phyloP scores from a whole-genome alignment of 768 basidiomycete species.

The Lentinus brumalis region DNA sequence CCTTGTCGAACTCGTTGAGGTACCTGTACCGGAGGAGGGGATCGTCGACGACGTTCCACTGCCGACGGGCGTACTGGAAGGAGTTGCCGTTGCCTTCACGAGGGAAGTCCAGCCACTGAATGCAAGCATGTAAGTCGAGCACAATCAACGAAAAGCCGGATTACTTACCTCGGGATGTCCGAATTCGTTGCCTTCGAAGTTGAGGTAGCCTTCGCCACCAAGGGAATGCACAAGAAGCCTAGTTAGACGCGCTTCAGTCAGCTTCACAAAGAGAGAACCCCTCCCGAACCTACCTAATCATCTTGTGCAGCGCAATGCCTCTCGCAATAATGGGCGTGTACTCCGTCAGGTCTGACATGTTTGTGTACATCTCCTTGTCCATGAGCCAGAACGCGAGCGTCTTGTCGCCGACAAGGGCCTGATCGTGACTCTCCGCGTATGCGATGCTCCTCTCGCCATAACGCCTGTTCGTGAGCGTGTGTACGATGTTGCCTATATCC shows the following conservation, averaged over 20 bases:
- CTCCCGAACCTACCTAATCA: constrained; percentile 74
- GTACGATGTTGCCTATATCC: constrained; percentile 84
- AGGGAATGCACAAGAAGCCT: constrained; percentile 90
- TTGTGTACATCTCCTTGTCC: constrained; percentile 99
- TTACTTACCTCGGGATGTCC: constrained; percentile 88
- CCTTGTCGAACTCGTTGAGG: constrained; percentile 89
- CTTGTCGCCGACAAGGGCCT: constrained; percentile 98
- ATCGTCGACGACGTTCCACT: constrained; percentile 96
- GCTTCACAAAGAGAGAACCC: neutral
- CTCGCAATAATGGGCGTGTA: constrained; percentile 86
- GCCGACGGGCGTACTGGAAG: constrained; percentile 95
- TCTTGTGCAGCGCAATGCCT: constrained; percentile 92
- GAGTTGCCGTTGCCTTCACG: constrained; percentile 94
- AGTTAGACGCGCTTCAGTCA: neutral
- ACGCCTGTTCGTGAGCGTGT: constrained; percentile 88
- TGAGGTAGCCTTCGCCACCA: constrained; percentile 96
- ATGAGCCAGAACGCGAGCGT: constrained; percentile 99
- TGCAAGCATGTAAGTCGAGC: neutral
- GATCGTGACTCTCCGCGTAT: constrained; percentile 95
- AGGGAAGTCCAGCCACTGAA: constrained; percentile 98
- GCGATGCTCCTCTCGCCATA: constrained; percentile 90
- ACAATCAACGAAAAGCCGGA: too few species aligned
- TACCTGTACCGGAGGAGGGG: constrained; percentile 85
- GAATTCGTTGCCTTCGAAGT: constrained; percentile 98
- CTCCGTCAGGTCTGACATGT: constrained; percentile 88